Base-by-base conservation (phyloP, 2,329 filamentous ascomycete genomes). In the Neofusicoccum ribis region DNA sequence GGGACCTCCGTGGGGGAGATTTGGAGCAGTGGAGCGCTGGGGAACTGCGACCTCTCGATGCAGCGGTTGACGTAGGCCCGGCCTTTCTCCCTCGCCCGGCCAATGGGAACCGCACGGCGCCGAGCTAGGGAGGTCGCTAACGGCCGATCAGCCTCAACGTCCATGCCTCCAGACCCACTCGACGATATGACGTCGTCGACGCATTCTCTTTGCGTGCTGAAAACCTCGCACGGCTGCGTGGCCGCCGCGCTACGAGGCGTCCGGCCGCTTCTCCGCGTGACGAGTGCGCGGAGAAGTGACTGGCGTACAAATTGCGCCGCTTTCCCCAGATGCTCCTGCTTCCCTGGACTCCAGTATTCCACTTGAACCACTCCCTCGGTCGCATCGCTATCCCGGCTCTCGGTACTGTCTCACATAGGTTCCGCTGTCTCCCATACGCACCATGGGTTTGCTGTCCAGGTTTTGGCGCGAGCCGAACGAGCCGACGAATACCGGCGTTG, bases 1-100 rank as follows among this genome's bases (percentile, higher is more conserved):
- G 59, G 46, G 59, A 51, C 47, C 59, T 51, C 59, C 59, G 36
- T 51, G 59, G 59, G 59, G 59, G 47, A 62, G 46, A 50, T 11
- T 62, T n/a, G 59, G 43, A 60, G 37, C 39, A 27, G 59, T 62
- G 59, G 59, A 62, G 46, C 27, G 34, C 59, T 17, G 59, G 46
- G 46, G 46, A 27, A 17, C 17, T 50, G 59, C 44, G 37, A 41
- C 47, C 17, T 62, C 59, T 62, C n/a, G 37, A 31, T 12, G 23
- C 34, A 62, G 37, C 37, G 44, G 34, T 62, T 62, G 59, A 62
- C 59, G 59, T 51, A 62, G 17, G 44, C 8, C 31, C 31, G 17
- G 15, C 15, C 5, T 3, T 27, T n/a, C 12, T 27, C 9, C 2
- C 51, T 3, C 14, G 11, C 17, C 17, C 20, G 5, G 59, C 59